Conservation (phyloP, 768 basidiomycete genomes). For the Podaxis sp. region DNA sequence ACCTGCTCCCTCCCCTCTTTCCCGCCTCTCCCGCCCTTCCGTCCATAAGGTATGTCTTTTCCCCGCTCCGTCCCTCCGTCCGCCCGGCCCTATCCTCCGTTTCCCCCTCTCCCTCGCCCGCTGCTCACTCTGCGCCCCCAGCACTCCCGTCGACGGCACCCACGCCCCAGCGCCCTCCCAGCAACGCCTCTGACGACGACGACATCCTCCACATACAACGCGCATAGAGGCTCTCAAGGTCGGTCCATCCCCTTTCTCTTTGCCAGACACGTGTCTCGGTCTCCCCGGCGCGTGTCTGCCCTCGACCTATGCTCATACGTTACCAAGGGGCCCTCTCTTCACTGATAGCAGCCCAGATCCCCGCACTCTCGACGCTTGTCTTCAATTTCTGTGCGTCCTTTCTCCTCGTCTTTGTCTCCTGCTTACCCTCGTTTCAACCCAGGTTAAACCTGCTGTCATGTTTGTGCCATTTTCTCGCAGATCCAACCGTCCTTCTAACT, state of each 20-base stretch:
- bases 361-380: not conserved
- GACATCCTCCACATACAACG: not conserved
- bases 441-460: not conserved
- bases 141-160: not conserved
- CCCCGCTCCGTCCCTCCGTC: constrained; percentile 10
- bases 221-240: constrained; percentile 2
- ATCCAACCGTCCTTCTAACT: not conserved
- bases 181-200: not conserved
- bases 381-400: not conserved
- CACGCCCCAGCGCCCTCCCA: constrained; percentile 4
- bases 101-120: constrained; percentile 5
- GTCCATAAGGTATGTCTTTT: constrained; percentile 8
- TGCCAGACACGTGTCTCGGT: constrained; percentile 11
- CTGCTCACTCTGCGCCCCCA: not conserved
- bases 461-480: not conserved
- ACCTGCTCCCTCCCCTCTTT: not conserved
- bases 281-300: constrained; percentile 11
- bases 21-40: constrained; percentile 8
- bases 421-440: not conserved
- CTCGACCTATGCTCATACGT: not conserved
- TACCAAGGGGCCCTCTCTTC: not conserved
- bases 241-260: not conserved
- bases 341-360: not conserved
- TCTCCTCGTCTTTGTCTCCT: not conserved
- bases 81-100: constrained; percentile 4